phyloP scores from a whole-genome alignment of 352 stramenopile genomes.

The Blastocystis sp. region DNA sequence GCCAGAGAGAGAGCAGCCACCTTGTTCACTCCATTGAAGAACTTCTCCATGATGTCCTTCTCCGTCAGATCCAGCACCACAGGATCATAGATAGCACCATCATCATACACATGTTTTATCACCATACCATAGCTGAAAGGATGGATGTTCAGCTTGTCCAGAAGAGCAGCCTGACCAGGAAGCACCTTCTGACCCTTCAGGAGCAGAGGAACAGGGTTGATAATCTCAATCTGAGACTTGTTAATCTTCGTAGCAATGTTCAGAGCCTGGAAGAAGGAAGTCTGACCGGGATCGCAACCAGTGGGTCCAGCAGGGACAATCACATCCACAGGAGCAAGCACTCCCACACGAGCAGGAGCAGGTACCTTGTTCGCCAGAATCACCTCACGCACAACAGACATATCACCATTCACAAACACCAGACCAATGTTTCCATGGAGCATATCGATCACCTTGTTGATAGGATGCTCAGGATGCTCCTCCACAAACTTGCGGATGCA shows the following conservation, averaged over 20 bases:
- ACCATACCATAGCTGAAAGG: slow-evolving; percentile 98
- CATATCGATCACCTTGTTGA: slow-evolving; percentile 81
- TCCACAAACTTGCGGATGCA: slow-evolving; percentile 92
- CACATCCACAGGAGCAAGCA: slow-evolving; percentile 90
- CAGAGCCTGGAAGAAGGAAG: slow-evolving; percentile 98
- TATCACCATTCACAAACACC: slow-evolving; percentile 97
- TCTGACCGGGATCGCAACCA: slow-evolving; percentile 97
- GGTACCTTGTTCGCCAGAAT: slow-evolving; percentile 86
- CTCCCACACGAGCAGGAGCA: slow-evolving; percentile 90
- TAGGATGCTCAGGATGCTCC: slow-evolving; percentile 91
- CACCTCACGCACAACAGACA: slow-evolving; percentile 76
- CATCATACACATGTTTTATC: slow-evolving; percentile 94
- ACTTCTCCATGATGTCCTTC: slow-evolving; percentile 91
- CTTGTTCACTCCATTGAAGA: slow-evolving; percentile 85
- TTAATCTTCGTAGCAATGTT: slow-evolving; percentile 99
- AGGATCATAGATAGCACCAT: slow-evolving; percentile 95
- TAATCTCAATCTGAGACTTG: slow-evolving; percentile 99
- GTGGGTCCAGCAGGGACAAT: slow-evolving; percentile 93
- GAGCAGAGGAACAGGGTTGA: slow-evolving; percentile 89
- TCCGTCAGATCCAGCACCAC: slow-evolving; percentile 96
- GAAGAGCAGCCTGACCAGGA: slow-evolving; percentile 93
- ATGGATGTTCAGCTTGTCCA: slow-evolving; percentile 97
- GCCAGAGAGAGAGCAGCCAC: slow-evolving; percentile 90
- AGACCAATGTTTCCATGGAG: slow-evolving; percentile 97
- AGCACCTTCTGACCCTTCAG: slow-evolving; percentile 91